A percentile compares a stretch with the other conserved stretches of the same genome.
These are phyloP conservation scores for Stromatinia cepivora DNA, from an alignment of 2,329 filamentous ascomycete genomes.

Conservation along the genomic window DNA sequence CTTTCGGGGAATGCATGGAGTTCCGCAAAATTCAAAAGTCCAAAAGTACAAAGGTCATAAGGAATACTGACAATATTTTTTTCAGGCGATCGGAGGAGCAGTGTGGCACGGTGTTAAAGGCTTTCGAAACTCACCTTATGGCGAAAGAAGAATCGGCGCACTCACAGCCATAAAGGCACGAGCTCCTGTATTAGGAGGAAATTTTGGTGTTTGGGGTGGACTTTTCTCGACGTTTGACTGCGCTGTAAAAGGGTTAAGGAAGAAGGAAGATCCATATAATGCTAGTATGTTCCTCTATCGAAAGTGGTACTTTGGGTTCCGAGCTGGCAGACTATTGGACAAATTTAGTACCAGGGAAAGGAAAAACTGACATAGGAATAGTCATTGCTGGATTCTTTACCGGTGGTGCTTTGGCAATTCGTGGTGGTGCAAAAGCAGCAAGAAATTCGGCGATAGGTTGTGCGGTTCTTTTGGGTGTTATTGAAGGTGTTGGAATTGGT, in stretches of 20 bases:
- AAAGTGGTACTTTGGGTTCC: not conserved
- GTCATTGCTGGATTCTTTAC: slow-evolving; percentile 96
- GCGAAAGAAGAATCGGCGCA: slow-evolving; percentile 92
- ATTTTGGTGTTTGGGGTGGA: slow-evolving; percentile 97
- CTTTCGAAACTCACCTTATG: slow-evolving; percentile 84
- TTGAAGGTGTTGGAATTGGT: slow-evolving; percentile 95
- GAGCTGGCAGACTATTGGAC: not conserved
- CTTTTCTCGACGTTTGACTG: slow-evolving; percentile 96
- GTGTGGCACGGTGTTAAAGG: slow-evolving; percentile 98
- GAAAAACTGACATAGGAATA: slow-evolving; percentile 34
- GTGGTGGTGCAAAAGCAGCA: slow-evolving; percentile 88
- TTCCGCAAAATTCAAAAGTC: not conserved
- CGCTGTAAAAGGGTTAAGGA: slow-evolving; percentile 86
- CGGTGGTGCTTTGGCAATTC: slow-evolving; percentile 84
- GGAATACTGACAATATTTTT: slow-evolving; percentile 29
- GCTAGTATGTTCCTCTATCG: slow-evolving; percentile 56
- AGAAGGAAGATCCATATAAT: slow-evolving; percentile 98
- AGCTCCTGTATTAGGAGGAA: slow-evolving; percentile 92
- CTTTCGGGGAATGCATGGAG: not conserved
- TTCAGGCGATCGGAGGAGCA: slow-evolving; percentile 71
- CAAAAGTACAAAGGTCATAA: not conserved
- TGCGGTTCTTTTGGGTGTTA: slow-evolving; percentile 89
- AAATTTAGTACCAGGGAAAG: not conserved
- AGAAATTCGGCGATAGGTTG: slow-evolving; percentile 96
- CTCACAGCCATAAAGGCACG: slow-evolving; percentile 97